A percentile compares a stretch with the other conserved stretches of the same genome.
Evolutionary conservation across 139 green algal genomes (phyloP).

Genomic region (Diplosphaera chodatii): DNA sequence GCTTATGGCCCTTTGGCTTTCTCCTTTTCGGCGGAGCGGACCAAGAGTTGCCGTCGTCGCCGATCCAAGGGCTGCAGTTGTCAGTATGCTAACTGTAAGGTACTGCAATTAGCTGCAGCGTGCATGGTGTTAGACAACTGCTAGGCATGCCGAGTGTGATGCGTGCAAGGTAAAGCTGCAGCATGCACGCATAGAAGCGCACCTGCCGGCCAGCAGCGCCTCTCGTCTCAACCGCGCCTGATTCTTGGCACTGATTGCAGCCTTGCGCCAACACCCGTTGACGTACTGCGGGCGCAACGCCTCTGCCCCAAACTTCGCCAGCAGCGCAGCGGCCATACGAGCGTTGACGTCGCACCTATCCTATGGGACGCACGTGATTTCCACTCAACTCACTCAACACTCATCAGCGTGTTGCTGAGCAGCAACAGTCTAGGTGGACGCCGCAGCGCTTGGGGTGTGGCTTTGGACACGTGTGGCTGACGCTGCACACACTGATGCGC

Average conservation of each 20-base stretch:
- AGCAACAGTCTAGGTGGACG: too few species aligned
- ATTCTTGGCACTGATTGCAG: slow-evolving; percentile 31
- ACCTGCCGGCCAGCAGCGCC: slow-evolving; percentile 26
- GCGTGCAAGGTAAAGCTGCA: neutral
- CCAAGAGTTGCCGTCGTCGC: neutral
- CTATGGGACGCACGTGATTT: too few species aligned
- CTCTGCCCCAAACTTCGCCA: slow-evolving; percentile 25
- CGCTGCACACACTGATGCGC: too few species aligned
- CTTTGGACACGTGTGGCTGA: too few species aligned
- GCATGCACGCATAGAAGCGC: neutral
- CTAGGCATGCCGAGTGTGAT: neutral
- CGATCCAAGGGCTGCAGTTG: neutral
- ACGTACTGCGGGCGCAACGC: slow-evolving; percentile 22
- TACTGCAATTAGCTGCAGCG: too few species aligned
- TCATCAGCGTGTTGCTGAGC: too few species aligned
- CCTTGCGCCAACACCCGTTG: slow-evolving; percentile 33
- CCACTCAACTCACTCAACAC: too few species aligned
- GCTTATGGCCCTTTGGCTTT: slow-evolving; percentile 48
- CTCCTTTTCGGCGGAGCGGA: neutral
- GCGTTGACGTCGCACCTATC: too few species aligned
- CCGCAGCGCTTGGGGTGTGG: too few species aligned
- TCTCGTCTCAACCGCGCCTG: slow-evolving; percentile 25
- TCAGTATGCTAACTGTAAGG: too few species aligned
- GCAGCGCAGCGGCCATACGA: slow-evolving; percentile 11
- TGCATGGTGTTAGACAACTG: neutral